phyloP scores from a whole-genome alignment of 2,329 filamentous ascomycete genomes.

The Hypocrella siamensis region DNA sequence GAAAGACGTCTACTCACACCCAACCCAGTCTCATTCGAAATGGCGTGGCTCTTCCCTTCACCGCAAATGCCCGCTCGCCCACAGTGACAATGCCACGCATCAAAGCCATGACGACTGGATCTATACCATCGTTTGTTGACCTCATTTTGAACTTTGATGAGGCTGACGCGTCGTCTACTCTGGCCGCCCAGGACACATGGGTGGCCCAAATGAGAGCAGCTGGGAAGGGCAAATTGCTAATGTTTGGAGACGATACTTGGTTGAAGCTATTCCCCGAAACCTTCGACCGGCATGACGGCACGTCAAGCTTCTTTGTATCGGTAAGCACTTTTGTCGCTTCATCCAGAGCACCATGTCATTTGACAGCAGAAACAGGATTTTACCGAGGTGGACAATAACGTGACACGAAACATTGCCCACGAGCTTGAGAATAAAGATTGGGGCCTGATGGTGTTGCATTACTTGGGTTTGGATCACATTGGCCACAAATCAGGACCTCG shows the following conservation, averaged over 20 bases:
- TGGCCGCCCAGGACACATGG: conserved; percentile 89
- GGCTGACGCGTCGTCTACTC: conserved; percentile 75
- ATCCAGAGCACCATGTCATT: not conserved
- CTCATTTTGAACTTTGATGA: conserved; percentile 95
- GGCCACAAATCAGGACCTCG: conserved; percentile 87
- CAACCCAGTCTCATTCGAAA: conserved; percentile 59
- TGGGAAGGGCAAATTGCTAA: conserved; percentile 58
- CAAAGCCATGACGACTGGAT: conserved; percentile 94
- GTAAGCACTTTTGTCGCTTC: conserved; percentile 35
- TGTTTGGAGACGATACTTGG: conserved; percentile 98
- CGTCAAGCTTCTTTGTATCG: conserved; percentile 95
- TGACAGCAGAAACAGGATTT: conserved; percentile 51
- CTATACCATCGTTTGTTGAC: conserved; percentile 94
- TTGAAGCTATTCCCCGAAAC: conserved; percentile 84
- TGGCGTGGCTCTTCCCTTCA: conserved; percentile 80
- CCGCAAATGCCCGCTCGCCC: conserved; percentile 86
- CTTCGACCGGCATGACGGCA: conserved; percentile 80
- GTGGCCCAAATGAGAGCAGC: conserved; percentile 77
- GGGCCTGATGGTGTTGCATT: conserved; percentile 89
- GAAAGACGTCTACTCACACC: conserved; percentile 2
- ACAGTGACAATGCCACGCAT: conserved; percentile 97
- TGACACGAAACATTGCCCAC: conserved; percentile 70
- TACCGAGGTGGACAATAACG: conserved; percentile 93
- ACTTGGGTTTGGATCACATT: conserved; percentile 90
- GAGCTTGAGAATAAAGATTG: conserved; percentile 71